These are phyloP conservation scores for Eutrema salsugineum DNA, from an alignment of 441 rosid species.

Conservation along the genomic window DNA sequence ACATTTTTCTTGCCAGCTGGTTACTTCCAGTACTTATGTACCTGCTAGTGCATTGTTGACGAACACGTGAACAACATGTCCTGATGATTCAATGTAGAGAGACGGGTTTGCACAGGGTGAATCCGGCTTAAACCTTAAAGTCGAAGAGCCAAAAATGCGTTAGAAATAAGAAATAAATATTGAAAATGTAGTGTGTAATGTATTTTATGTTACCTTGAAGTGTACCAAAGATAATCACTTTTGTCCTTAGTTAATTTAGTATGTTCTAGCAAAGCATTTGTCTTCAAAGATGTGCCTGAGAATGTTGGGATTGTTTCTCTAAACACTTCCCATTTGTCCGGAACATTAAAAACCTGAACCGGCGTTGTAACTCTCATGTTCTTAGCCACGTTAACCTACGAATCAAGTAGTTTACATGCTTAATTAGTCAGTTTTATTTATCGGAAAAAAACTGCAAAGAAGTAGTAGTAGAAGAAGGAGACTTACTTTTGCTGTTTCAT, in stretches of 20 bases:
- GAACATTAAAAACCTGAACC: slow-evolving; percentile 27
- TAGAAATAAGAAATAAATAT: neutral
- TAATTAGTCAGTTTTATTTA: neutral
- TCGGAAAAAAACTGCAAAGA: neutral
- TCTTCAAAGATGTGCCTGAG: slow-evolving; percentile 35
- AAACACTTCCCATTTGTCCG: slow-evolving; percentile 44
- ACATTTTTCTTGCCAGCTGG: neutral
- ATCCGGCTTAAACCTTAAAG: slow-evolving; percentile 43
- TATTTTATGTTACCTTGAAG: slow-evolving; percentile 40
- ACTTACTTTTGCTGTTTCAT: slow-evolving; percentile 56
- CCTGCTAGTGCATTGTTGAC: slow-evolving; percentile 44
- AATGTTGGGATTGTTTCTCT: slow-evolving; percentile 45
- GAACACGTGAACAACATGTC: slow-evolving; percentile 54
- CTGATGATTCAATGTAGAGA: slow-evolving; percentile 48
- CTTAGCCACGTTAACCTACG: slow-evolving; percentile 36
- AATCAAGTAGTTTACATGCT: neutral
- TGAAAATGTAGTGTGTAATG: neutral
- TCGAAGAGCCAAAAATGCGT: neutral
- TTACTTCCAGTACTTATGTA: slow-evolving; percentile 8
- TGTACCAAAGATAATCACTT: slow-evolving; percentile 70
- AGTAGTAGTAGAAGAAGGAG: neutral
- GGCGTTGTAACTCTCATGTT: slow-evolving; percentile 35
- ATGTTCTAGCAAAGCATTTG: slow-evolving; percentile 48
- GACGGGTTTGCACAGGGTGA: slow-evolving; percentile 44
- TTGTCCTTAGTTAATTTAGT: slow-evolving; percentile 57